Conservation (phyloP, 371 early-diverging fungal species). For the Cladochytrium tenue region DNA sequence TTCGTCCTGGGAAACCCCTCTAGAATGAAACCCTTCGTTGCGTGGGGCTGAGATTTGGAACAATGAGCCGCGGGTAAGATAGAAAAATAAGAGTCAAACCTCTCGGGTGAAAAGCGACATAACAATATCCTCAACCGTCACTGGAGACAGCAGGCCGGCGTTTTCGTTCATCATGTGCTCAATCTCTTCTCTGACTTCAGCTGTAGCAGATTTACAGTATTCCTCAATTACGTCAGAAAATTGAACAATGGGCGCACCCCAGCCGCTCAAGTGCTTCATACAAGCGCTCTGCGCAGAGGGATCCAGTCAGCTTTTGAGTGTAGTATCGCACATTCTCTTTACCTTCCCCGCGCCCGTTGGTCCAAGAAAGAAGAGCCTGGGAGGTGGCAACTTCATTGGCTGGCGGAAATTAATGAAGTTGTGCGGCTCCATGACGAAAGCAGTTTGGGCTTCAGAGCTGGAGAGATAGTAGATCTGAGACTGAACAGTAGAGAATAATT, state of each 20-base stretch:
- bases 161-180: constrained; percentile 36
- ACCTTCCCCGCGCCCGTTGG: constrained; percentile 38
- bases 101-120: constrained; percentile 28
- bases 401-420: constrained; percentile 28
- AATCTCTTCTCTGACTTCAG: constrained; percentile 29
- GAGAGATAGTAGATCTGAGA: constrained; percentile 36
- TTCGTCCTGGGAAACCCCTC: constrained; percentile 49
- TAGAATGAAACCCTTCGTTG: constrained; percentile 41
- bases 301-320: too few species aligned
- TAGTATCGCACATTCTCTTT: not conserved
- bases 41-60: constrained; percentile 48
- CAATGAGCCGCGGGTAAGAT: too few species aligned
- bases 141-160: constrained; percentile 31
- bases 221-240: constrained; percentile 22
- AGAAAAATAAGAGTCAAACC: constrained; percentile 15
- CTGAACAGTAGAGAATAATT: constrained; percentile 20
- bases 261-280: constrained; percentile 18
- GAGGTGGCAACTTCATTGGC: constrained; percentile 41
- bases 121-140: constrained; percentile 29
- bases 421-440: constrained; percentile 44
- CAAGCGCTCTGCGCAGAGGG: constrained; percentile 20
- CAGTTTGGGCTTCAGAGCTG: constrained; percentile 34
- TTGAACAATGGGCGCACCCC: constrained; percentile 22
- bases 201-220: constrained; percentile 17
- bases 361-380: constrained; percentile 44